Evolutionary conservation across 2,329 filamentous ascomycete genomes (phyloP).

Genomic region (Harringtonia aguacate): DNA sequence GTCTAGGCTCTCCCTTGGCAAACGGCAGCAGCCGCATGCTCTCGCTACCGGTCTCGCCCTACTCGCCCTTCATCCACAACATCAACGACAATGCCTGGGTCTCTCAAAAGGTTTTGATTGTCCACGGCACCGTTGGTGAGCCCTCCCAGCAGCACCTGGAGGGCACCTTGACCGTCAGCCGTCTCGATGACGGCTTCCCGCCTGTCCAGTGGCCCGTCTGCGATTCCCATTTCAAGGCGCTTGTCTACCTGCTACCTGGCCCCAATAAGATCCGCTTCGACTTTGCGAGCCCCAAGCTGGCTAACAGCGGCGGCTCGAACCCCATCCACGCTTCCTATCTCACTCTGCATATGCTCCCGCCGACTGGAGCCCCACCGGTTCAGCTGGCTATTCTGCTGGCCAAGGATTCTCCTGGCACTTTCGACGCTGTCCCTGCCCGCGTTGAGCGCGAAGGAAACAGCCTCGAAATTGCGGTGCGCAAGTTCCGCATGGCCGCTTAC

Average conservation of each 20-base stretch:
- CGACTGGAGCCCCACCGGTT: slow-evolving; percentile 68
- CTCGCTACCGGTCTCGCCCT: slow-evolving; percentile 58
- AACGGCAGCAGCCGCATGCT: slow-evolving; percentile 41
- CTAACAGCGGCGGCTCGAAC: slow-evolving; percentile 54
- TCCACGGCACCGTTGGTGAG: slow-evolving; percentile 75
- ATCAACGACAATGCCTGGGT: slow-evolving; percentile 79
- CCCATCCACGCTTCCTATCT: slow-evolving; percentile 70
- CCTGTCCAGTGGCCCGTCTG: slow-evolving; percentile 76
- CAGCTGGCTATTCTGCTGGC: slow-evolving; percentile 82
- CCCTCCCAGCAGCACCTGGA: slow-evolving; percentile 57
- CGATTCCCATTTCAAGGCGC: slow-evolving; percentile 82
- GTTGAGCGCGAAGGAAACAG: slow-evolving; percentile 71
- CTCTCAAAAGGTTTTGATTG: slow-evolving; percentile 78
- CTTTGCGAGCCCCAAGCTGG: slow-evolving; percentile 73
- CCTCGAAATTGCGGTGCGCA: slow-evolving; percentile 69
- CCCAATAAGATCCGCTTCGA: slow-evolving; percentile 83
- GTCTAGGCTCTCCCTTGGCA: slow-evolving; percentile 43
- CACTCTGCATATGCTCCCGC: slow-evolving; percentile 76
- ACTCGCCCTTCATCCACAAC: slow-evolving; percentile 70
- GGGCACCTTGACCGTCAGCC: slow-evolving; percentile 67
- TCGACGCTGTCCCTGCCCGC: slow-evolving; percentile 69
- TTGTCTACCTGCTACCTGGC: slow-evolving; percentile 84
- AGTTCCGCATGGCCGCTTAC: slow-evolving; percentile 92
- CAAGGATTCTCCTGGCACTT: slow-evolving; percentile 78
- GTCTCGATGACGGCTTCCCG: slow-evolving; percentile 79